Evolutionary conservation across 202 grass and related monocot species (phyloP).

Genomic region (Thinopyrum obtusiflorum): DNA sequence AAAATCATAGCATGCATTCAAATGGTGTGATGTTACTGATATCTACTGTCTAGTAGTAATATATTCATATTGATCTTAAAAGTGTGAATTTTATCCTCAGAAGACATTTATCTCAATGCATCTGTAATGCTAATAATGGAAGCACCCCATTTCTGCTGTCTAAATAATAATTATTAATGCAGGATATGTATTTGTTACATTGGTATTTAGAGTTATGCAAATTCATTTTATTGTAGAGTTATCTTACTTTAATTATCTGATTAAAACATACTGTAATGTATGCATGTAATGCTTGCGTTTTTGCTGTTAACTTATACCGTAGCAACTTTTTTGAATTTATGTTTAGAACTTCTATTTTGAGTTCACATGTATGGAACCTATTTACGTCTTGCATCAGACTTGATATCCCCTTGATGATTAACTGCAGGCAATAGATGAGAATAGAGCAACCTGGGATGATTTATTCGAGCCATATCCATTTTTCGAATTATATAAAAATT

Average conservation of each 20-base stretch:
- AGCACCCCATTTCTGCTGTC: not conserved
- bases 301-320: not conserved
- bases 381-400: not conserved
- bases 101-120: not conserved
- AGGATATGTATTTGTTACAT: not conserved
- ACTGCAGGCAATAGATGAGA: slow-evolving; percentile 80
- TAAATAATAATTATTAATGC: slow-evolving; percentile 4
- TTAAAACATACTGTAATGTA: not conserved
- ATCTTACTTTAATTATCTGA: not conserved
- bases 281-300: slow-evolving; percentile 5
- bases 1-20: not conserved
- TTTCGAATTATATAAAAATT: slow-evolving; percentile 95
- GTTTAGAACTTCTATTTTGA: not conserved
- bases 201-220: not conserved
- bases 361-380: not conserved
- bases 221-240: slow-evolving; percentile 21
- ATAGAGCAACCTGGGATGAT: slow-evolving; percentile 61
- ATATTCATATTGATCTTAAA: slow-evolving; percentile 14
- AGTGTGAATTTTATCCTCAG: not conserved
- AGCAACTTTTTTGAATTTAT: not conserved
- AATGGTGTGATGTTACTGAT: slow-evolving; percentile 6
- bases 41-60: not conserved
- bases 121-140: slow-evolving; percentile 11
- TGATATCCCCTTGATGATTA: slow-evolving; percentile 15
- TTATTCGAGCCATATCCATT: slow-evolving; percentile 85